Conservation (phyloP, 495 filamentous ascomycete species). For the Glarea lozoyensis region DNA sequence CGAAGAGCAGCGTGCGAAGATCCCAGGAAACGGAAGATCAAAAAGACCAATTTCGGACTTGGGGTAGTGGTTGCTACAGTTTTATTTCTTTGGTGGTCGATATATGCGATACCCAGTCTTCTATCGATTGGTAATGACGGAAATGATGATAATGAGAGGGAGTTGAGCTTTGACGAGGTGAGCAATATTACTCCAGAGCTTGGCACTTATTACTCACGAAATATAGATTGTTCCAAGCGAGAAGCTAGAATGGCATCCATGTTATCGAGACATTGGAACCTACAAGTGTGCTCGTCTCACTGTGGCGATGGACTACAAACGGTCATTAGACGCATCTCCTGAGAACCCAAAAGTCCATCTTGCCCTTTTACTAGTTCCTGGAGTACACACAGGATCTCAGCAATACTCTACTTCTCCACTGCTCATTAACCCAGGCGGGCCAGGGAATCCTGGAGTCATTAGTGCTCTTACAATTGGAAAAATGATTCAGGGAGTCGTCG, state of each 20-base stretch:
- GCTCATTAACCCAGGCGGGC: conserved; percentile 36
- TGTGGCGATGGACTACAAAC: conserved; percentile 36
- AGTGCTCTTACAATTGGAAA: conserved; percentile 17
- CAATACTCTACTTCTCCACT: conserved; percentile 28
- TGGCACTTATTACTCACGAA: no score
- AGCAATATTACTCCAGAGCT: no score
- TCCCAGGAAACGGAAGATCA: no score
- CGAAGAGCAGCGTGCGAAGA: no score
- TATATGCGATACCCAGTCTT: no score
- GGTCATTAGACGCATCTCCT: conserved; percentile 27
- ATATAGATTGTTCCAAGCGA: conserved; percentile 37
- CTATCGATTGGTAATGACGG: no score
- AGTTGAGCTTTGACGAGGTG: no score
- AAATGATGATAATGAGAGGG: no score
- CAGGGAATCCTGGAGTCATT: conserved; percentile 31
- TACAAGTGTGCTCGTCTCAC: conserved; percentile 35
- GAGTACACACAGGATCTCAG: conserved; percentile 17
- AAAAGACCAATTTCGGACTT: no score
- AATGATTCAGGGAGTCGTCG: conserved; percentile 26
- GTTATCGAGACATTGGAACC: conserved; percentile 25
- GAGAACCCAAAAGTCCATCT: conserved; percentile 25
- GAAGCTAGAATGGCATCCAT: conserved; percentile 31
- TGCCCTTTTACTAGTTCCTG: conserved; percentile 11
- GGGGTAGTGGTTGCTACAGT: no score
- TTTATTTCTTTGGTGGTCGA: no score